Evolutionary conservation across 2,329 filamentous ascomycete genomes (phyloP).

Genomic region (Cadophora luteo-olivacea): DNA sequence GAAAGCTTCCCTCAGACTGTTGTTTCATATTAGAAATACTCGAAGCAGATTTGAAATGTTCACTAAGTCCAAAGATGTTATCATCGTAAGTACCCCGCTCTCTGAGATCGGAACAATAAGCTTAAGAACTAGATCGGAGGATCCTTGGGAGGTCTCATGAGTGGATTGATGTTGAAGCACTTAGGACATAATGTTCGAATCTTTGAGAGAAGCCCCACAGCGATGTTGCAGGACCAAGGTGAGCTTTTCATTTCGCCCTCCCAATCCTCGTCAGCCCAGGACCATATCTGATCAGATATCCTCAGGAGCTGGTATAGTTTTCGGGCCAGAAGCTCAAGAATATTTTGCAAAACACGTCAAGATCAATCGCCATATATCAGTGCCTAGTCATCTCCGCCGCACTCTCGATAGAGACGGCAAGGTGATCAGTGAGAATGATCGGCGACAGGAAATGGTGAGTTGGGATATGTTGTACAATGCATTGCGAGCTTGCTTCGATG

Average conservation of each 20-base stretch:
- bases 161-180: conserved; percentile 27
- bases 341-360: conserved; percentile 26
- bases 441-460: conserved; percentile 23
- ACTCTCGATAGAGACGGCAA: conserved; percentile 19
- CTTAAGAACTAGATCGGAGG: conserved; percentile 26
- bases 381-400: conserved; percentile 12
- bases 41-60: neutral
- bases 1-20: neutral
- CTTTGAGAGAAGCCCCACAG: conserved; percentile 25
- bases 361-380: conserved; percentile 3
- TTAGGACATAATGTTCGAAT: conserved; percentile 32
- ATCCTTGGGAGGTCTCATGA: conserved; percentile 31
- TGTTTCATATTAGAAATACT: neutral
- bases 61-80: conserved; percentile 18
- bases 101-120: neutral
- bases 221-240: conserved; percentile 19
- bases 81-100: conserved; percentile 4
- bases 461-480: conserved; percentile 33
- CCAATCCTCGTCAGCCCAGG: neutral
- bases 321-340: conserved; percentile 21
- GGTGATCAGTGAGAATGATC: neutral
- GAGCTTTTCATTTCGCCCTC: neutral
- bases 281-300: neutral
- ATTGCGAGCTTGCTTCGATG: conserved; percentile 34
- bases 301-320: conserved; percentile 29